phyloP scores from a whole-genome alignment of 208 protist species.

The Porcisia hertigi region DNA sequence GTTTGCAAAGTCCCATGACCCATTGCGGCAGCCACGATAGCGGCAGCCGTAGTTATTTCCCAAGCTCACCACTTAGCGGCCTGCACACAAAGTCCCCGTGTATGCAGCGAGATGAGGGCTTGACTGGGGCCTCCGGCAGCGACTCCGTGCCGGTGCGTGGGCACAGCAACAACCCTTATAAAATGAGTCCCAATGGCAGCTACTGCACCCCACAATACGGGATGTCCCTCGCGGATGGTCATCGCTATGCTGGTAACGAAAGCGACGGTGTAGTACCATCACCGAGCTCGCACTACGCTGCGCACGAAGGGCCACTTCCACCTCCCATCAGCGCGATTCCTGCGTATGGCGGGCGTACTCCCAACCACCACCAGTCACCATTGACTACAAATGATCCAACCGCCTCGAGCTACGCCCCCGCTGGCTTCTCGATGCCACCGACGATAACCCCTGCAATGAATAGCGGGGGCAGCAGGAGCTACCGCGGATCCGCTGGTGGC shows the following conservation, averaged over 20 bases:
- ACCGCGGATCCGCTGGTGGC: background rate
- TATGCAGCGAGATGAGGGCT: conserved; percentile 21
- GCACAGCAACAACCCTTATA: conserved; percentile 35
- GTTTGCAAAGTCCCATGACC: conserved; percentile 30
- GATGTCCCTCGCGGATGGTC: conserved; percentile 15
- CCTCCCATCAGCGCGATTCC: background rate
- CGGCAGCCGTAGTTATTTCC: conserved; percentile 21
- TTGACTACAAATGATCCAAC: background rate
- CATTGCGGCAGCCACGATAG: conserved; percentile 17
- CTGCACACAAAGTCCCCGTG: conserved; percentile 31
- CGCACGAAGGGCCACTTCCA: background rate
- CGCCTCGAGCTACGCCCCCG: conserved; percentile 33
- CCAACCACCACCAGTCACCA: background rate
- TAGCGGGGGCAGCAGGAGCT: background rate
- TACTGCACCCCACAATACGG: conserved; percentile 22
- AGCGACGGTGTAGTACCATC: conserved; percentile 21
- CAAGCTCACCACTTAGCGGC: conserved; percentile 23
- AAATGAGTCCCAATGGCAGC: conserved; percentile 13
- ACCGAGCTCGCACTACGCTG: conserved; percentile 5
- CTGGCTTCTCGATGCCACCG: conserved; percentile 35
- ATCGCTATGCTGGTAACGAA: conserved; percentile 3
- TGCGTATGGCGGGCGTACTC: background rate
- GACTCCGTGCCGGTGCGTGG: conserved; percentile 19
- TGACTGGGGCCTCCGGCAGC: conserved; percentile 8
- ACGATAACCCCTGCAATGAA: conserved; percentile 4